Conservation (phyloP, 1,284 basidiomycete genomes). For the Austroboletus rostrupii region DNA sequence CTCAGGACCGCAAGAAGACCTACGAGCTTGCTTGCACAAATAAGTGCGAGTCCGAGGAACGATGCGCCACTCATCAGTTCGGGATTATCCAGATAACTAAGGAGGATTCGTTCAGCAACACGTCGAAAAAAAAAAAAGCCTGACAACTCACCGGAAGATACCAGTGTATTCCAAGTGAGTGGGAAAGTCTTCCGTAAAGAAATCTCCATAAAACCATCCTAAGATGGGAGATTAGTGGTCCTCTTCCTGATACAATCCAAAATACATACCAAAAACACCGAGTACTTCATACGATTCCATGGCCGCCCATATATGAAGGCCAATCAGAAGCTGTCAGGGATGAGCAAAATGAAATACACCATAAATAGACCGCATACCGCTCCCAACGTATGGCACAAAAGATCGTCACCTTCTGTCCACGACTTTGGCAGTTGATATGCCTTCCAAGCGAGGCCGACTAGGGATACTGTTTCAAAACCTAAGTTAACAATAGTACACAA, state of each 20-base stretch:
- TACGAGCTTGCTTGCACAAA: slow-evolving; percentile 87
- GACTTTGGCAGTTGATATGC: slow-evolving; percentile 77
- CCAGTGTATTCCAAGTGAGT: slow-evolving; percentile 91
- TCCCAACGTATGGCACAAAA: slow-evolving; percentile 86
- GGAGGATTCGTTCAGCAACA: slow-evolving; percentile 1
- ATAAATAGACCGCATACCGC: slow-evolving; percentile 44
- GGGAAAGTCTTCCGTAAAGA: slow-evolving; percentile 94
- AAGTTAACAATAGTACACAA: background rate
- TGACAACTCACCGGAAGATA: slow-evolving; percentile 72
- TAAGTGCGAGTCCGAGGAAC: slow-evolving; percentile 89
- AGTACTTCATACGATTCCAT: slow-evolving; percentile 89
- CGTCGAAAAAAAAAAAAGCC: background rate
- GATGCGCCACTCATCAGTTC: slow-evolving; percentile 95
- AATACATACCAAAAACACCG: slow-evolving; percentile 75
- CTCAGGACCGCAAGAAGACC: slow-evolving; percentile 81
- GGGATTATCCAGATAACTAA: slow-evolving; percentile 73
- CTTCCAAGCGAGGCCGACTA: slow-evolving; percentile 80
- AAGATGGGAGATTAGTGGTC: slow-evolving; percentile 6
- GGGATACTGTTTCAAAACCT: slow-evolving; percentile 55
- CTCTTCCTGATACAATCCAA: background rate
- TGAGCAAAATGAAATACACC: slow-evolving; percentile 1
- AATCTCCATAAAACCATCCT: slow-evolving; percentile 98
- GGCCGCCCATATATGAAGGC: slow-evolving; percentile 89
- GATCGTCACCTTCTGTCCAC: slow-evolving; percentile 88
- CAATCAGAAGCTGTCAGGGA: slow-evolving; percentile 67